Evolutionary conservation across 2,329 filamentous ascomycete genomes (phyloP).

Genomic region (Fusarium sp.): DNA sequence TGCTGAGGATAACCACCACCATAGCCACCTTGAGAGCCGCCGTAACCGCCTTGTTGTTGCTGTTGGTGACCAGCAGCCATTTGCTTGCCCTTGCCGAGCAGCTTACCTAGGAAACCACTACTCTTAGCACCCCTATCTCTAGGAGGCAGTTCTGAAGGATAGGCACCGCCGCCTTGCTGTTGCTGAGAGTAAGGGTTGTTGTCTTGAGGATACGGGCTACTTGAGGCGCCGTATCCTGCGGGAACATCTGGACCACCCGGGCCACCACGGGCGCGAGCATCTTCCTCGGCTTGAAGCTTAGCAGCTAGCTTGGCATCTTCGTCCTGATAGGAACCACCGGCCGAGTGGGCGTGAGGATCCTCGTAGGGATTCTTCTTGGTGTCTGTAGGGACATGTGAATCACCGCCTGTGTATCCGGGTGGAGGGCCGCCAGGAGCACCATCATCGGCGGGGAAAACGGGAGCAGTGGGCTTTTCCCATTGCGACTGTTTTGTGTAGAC

Average conservation of each 20-base stretch:
- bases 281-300: slow-evolving; percentile 85
- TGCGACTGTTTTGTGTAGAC: slow-evolving; percentile 88
- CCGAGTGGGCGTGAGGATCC: slow-evolving; percentile 52
- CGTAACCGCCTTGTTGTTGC: slow-evolving; percentile 24
- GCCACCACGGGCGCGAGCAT: slow-evolving; percentile 67
- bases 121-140: slow-evolving; percentile 55
- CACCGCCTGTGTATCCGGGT: slow-evolving; percentile 71
- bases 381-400: slow-evolving; percentile 58
- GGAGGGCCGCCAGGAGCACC: slow-evolving; percentile 70
- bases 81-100: slow-evolving; percentile 62
- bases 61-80: slow-evolving; percentile 51
- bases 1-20: slow-evolving; percentile 51
- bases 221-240: slow-evolving; percentile 50
- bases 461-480: slow-evolving; percentile 86
- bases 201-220: slow-evolving; percentile 49
- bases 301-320: slow-evolving; percentile 82
- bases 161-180: slow-evolving; percentile 48
- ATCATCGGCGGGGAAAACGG: slow-evolving; percentile 67
- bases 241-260: slow-evolving; percentile 51
- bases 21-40: slow-evolving; percentile 30
- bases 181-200: slow-evolving; percentile 49
- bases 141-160: slow-evolving; percentile 59
- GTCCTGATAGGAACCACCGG: slow-evolving; percentile 58
- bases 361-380: slow-evolving; percentile 81
- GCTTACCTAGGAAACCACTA: slow-evolving; percentile 65